Base-by-base conservation (phyloP, 805 yeast species). In the Monosporozyma siamensis region DNA sequence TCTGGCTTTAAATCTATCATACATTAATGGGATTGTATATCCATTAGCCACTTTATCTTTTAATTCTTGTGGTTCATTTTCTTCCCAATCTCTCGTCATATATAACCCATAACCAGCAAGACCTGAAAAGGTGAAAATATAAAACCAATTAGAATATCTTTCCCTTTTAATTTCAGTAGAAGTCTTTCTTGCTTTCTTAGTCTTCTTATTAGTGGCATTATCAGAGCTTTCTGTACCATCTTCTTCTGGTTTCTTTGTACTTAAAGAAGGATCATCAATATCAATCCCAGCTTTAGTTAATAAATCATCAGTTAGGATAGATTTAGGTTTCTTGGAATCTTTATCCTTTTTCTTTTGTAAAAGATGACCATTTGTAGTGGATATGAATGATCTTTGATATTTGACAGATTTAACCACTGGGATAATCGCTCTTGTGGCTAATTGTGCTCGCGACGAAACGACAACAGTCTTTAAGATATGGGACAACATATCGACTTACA, bases 221-320 rank as follows among this genome's bases (percentile, higher is more conserved):
- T 52, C 52, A 18, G 51, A 45, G 26, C 56, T 41, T 22, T 48
- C 52, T 8, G 49, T 48, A 10, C 54, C 52, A 12, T 39, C 45
- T 15, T 49, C 48, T 26, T 46, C 15, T n/a, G 48, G 49, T n/a
- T 45, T 49, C n/a, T 48, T 46, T 9, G 43, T 40, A 10, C 44
- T 48, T 18, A 52, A 51, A n/a, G 54, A 42, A 7, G 61, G 43
- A 22, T 47, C 65, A 25, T 74, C 75, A 4, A 68, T 60, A 44
- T 86, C 90, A 44, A 88, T 77, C 30, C 96, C 96, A 10, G 95
- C 95, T 54, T 79, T 77, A 25, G 82, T 80, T 45, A 89, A 71
- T 55, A 88, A 55, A 56, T 88, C 95, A 48, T 89, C 95, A 39
- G 82, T 78, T 48, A 89, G 68, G 51, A 88, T 74, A 15, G 84